Conservation (phyloP, 208 protist species). For the Leishmania mexicana region DNA sequence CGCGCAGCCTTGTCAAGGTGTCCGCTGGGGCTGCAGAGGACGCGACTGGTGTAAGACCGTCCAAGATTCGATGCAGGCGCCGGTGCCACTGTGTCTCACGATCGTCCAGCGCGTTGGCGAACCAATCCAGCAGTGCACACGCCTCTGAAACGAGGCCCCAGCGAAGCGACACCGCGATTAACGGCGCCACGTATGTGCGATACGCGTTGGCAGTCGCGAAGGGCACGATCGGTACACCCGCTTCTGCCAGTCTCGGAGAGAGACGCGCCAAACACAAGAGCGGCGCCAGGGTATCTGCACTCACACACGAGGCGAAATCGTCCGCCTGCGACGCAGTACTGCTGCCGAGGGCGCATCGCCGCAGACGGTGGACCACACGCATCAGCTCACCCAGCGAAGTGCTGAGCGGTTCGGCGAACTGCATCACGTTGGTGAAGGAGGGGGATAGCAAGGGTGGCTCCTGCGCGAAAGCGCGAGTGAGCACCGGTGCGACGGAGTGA, state of each 20-base stretch:
- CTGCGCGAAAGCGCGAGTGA: slow-evolving; percentile 17
- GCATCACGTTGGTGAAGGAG: slow-evolving; percentile 4
- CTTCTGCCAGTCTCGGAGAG: slow-evolving; percentile 2
- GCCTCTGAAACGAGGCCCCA: slow-evolving; percentile 24
- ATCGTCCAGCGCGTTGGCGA: slow-evolving; percentile 9
- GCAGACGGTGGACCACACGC: slow-evolving; percentile 3
- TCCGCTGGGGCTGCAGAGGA: not conserved
- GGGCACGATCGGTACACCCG: not conserved
- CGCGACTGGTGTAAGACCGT: not conserved
- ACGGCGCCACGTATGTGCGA: slow-evolving; percentile 11
- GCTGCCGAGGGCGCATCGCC: not conserved
- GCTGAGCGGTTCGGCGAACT: slow-evolving; percentile 15
- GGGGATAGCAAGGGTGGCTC: slow-evolving; percentile 31
- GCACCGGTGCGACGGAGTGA: slow-evolving; percentile 11
- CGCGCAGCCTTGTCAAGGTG: not conserved
- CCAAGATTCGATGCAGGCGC: slow-evolving; percentile 12
- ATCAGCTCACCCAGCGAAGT: slow-evolving; percentile 7
- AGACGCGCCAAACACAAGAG: slow-evolving; percentile 9
- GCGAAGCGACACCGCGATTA: slow-evolving; percentile 21
- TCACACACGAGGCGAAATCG: not conserved
- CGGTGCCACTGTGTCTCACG: slow-evolving; percentile 21
- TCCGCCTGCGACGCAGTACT: not conserved
- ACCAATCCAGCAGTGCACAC: slow-evolving; percentile 30
- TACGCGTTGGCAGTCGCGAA: slow-evolving; percentile 6
- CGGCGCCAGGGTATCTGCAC: not conserved